phyloP scores from a whole-genome alignment of 345 rosid species.

The Gynandropsis gynandra region DNA sequence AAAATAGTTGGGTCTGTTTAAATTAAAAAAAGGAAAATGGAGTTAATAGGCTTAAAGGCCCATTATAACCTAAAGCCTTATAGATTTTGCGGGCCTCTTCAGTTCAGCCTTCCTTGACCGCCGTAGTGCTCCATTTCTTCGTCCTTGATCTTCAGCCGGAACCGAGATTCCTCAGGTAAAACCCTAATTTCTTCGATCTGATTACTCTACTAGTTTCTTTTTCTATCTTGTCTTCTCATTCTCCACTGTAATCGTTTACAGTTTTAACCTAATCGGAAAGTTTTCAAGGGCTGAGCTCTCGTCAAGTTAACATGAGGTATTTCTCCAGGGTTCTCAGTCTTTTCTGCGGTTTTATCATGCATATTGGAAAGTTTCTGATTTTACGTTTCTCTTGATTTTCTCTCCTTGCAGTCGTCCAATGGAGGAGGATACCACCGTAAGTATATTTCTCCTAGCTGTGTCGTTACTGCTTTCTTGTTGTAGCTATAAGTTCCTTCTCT shows the following conservation, averaged over 20 bases:
- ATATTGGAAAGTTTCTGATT: background rate
- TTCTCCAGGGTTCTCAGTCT: conserved; percentile 7
- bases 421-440: conserved; percentile 56
- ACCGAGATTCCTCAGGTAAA: conserved; percentile 20
- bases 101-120: background rate
- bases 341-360: background rate
- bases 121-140: background rate
- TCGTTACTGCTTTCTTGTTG: conserved; percentile 6
- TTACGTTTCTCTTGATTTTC: background rate
- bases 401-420: conserved; percentile 39
- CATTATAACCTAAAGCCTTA: background rate
- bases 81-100: background rate
- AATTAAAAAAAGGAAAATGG: no score
- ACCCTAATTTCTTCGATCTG: conserved; percentile 19
- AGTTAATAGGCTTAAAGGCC: conserved; percentile 1
- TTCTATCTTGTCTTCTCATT: background rate
- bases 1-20: no score
- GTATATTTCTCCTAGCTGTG: background rate
- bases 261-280: background rate
- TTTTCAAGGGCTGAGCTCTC: conserved; percentile 2
- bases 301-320: conserved; percentile 20
- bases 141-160: background rate
- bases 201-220: background rate
- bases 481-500: conserved; percentile 1
- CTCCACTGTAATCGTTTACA: background rate